Percentiles rank a stretch among this genome's conserved stretches.
Evolutionary conservation across 192 early-diverging fungal genomes (phyloP).

Genomic region (Podila clonocystis): DNA sequence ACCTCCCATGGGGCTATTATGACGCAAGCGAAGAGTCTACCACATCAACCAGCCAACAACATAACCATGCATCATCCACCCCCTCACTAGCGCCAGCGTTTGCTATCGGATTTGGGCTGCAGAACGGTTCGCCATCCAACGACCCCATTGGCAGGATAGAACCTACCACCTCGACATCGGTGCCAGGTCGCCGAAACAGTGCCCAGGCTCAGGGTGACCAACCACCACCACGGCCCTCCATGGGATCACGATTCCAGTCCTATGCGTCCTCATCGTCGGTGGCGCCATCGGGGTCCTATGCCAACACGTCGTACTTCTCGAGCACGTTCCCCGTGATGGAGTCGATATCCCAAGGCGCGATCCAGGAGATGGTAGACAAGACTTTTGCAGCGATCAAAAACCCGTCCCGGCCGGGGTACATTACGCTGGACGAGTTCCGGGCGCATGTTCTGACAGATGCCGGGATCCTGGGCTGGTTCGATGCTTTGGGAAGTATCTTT

Average conservation of each 20-base stretch:
- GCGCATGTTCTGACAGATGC: constrained; percentile 81
- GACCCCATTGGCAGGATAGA: not conserved
- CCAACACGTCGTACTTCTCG: constrained; percentile 57
- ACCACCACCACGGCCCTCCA: not conserved
- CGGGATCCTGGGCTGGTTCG: constrained; percentile 89
- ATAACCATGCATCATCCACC: not conserved
- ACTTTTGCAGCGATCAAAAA: constrained; percentile 74
- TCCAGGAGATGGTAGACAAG: constrained; percentile 93
- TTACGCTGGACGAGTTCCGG: constrained; percentile 84
- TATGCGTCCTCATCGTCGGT: constrained; percentile 20
- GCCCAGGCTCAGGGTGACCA: not conserved
- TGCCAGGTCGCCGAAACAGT: too few relatives aligned
- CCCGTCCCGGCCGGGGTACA: constrained; percentile 64
- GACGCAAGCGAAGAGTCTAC: not conserved
- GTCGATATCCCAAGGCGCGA: constrained; percentile 91
- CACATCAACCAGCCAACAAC: not conserved
- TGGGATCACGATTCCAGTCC: constrained; percentile 12
- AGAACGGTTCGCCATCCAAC: not conserved
- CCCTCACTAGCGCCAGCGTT: constrained; percentile 26
- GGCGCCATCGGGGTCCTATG: constrained; percentile 51
- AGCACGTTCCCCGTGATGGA: constrained; percentile 91
- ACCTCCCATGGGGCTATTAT: constrained; percentile 24
- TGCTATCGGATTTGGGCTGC: constrained; percentile 23
- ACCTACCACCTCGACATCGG: not conserved
- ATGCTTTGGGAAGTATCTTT: constrained; percentile 79